Percentiles rank a stretch among this genome's conserved stretches.
Evolutionary conservation across 2,329 filamentous ascomycete genomes (phyloP).

Genomic region (Polychaeton citri): DNA sequence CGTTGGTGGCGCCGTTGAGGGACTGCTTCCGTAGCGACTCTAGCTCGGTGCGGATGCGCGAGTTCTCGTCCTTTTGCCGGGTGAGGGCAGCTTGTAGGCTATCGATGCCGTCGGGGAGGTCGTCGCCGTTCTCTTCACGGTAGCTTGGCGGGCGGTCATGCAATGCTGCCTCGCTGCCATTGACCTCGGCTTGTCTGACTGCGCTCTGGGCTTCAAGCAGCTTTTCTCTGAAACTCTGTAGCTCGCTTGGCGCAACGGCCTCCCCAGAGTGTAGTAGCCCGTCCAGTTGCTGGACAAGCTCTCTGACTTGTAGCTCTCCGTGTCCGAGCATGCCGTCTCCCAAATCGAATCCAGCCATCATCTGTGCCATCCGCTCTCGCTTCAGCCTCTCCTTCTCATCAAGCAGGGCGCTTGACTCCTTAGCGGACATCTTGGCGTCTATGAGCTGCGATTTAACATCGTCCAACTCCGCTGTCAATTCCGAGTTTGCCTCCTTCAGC

Average conservation of each 20-base stretch:
- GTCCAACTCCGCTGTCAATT: slow-evolving; percentile 82
- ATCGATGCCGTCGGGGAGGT: slow-evolving; percentile 50
- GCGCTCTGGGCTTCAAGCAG: slow-evolving; percentile 85
- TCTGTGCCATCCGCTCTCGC: slow-evolving; percentile 98
- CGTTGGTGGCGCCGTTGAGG: slow-evolving; percentile 44
- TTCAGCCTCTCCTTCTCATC: slow-evolving; percentile 99
- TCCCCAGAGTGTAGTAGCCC: slow-evolving; percentile 63
- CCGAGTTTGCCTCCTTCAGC: slow-evolving; percentile 86
- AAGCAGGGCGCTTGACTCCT: slow-evolving; percentile 75
- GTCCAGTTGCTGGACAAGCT: slow-evolving; percentile 74
- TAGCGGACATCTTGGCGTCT: slow-evolving; percentile 91
- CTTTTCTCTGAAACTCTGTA: slow-evolving; percentile 62
- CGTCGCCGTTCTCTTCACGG: slow-evolving; percentile 36
- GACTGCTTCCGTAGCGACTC: slow-evolving; percentile 64
- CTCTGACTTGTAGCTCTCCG: slow-evolving; percentile 73
- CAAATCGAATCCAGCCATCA: slow-evolving; percentile 98
- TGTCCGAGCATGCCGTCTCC: slow-evolving; percentile 87
- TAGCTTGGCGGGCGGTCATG: slow-evolving; percentile 43
- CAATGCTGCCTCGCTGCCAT: slow-evolving; percentile 52
- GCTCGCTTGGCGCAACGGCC: slow-evolving; percentile 65
- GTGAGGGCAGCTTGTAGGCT: slow-evolving; percentile 57
- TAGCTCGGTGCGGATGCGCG: slow-evolving; percentile 65
- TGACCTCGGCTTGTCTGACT: slow-evolving; percentile 82
- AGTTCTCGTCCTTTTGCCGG: slow-evolving; percentile 69
- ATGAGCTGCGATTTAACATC: slow-evolving; percentile 93